A percentile compares a stretch with the other conserved stretches of the same genome.
phyloP scores from a whole-genome alignment of 2,329 filamentous ascomycete genomes.

The Rutstroemia sp. region DNA sequence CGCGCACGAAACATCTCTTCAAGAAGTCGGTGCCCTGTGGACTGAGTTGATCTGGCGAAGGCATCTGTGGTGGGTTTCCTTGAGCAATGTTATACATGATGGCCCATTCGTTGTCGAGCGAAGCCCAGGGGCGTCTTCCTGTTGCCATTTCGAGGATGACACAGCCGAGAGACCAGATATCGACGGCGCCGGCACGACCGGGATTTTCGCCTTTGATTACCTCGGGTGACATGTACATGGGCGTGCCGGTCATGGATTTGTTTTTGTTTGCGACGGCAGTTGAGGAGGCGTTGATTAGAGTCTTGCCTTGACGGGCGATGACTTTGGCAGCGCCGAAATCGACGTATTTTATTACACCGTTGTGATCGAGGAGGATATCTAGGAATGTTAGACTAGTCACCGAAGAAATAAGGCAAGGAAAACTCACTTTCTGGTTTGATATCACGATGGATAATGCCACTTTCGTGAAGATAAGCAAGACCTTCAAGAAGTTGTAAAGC shows the following conservation, averaged over 20 bases:
- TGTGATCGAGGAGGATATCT: conserved; percentile 95
- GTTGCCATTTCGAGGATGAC: conserved; percentile 98
- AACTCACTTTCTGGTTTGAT: conserved; percentile 92
- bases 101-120: conserved; percentile 96
- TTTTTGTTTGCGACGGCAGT: conserved; percentile 54
- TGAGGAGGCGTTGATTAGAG: conserved; percentile 55
- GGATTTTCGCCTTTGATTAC: conserved; percentile 86
- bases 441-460: conserved; percentile 88
- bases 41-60: conserved; percentile 75
- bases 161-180: conserved; percentile 94
- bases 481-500: conserved; percentile 90
- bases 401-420: not conserved
- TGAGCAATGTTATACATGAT: conserved; percentile 99
- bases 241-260: conserved; percentile 92
- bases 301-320: conserved; percentile 88
- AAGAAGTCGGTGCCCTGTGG: conserved; percentile 82
- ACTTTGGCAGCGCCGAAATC: conserved; percentile 97
- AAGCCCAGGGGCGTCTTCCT: conserved; percentile 87
- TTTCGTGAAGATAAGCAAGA: conserved; percentile 85
- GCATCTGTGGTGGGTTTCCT: conserved; percentile 84
- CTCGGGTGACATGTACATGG: conserved; percentile 99
- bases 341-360: conserved; percentile 98
- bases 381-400: conserved; percentile 10
- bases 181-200: conserved; percentile 77
- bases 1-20: conserved; percentile 75